Evolutionary conservation across 345 rosid species (phyloP), one percentile per base, ranked within the genome.

Genomic region (Arabidopsis arenosa): DNA sequence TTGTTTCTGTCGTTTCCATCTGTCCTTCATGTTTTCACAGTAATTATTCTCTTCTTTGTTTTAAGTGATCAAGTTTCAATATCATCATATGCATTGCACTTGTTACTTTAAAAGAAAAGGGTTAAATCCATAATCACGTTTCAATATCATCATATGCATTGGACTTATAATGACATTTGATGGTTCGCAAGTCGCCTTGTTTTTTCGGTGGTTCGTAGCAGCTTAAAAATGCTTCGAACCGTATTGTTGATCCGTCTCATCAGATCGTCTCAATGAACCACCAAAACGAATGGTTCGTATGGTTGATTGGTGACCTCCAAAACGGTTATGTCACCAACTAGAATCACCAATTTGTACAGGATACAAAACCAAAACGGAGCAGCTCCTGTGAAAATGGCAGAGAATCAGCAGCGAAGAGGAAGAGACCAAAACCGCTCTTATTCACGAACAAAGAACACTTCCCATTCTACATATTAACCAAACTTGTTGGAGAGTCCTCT

Each of bases 401-500:
- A 21, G 45, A 51, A 33, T 65, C 44, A 49, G 28, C 9, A 49
- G n/a, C 40, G 10, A 68, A 57, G 56, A 45, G 63, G n/a, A 56
- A 57, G 55, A 9, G 15, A 61, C 15, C 26, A 59, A 59, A 71
- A 45, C 21, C 13, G 6, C 47, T 70, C 54, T 68, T 41, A 10
- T 45, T 70, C 44, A 48, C 26, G 12, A 71, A 47, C 58, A 26
- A n/a, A 14, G 18, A 72, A 26, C 51, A 49, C 8, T 72, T 57
- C 68, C 28, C 14, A 61, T 49, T 72, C 69, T 23, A 63, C 45
- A 45, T 67, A 40, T 2, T 51, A 53, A 66, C 79, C 80, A 61
- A 84, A 86, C 81, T 76, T 76, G 44, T 68, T 43, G 7, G 79
- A 71, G 49, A 87, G 86, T 81, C 83, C 80, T 62, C 52, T 82